These are phyloP conservation scores for Colletotrichum godetiae DNA, from an alignment of 2,329 filamentous ascomycete species.

Conservation along the genomic window DNA sequence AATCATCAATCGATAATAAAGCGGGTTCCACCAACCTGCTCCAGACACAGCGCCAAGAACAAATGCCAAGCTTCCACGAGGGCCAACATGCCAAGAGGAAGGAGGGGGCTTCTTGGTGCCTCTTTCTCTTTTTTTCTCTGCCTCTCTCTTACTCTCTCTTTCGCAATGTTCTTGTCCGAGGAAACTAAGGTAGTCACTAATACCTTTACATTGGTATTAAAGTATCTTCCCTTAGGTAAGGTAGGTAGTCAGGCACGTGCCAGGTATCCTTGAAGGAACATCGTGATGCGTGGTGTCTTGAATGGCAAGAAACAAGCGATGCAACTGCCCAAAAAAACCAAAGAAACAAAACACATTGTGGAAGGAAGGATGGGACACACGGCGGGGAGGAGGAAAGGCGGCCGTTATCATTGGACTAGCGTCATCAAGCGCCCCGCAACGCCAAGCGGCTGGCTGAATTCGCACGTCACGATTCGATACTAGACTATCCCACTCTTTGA, in stretches of 20 bases:
- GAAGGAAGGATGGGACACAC: not conserved
- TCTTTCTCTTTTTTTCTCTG: too few relatives aligned
- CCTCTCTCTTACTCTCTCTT: not conserved
- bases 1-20: not conserved
- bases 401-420: constrained; percentile 13
- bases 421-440: not conserved
- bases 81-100: not conserved
- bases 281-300: not conserved
- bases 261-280: not conserved
- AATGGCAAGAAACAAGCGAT: not conserved
- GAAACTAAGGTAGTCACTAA: too few relatives aligned
- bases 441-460: constrained; percentile 28
- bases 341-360: not conserved
- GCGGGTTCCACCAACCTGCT: not conserved
- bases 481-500: not conserved
- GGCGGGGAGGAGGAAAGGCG: not conserved
- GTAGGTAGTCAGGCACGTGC: too few relatives aligned
- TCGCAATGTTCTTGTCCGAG: not conserved
- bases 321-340: not conserved
- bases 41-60: not conserved
- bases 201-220: too few relatives aligned
- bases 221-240: too few relatives aligned
- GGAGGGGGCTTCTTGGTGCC: not conserved
- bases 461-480: constrained; percentile 29
- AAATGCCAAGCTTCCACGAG: not conserved